Base-by-base conservation (phyloP, 352 stramenopile species). In the Halophytophthora polymorphica region DNA sequence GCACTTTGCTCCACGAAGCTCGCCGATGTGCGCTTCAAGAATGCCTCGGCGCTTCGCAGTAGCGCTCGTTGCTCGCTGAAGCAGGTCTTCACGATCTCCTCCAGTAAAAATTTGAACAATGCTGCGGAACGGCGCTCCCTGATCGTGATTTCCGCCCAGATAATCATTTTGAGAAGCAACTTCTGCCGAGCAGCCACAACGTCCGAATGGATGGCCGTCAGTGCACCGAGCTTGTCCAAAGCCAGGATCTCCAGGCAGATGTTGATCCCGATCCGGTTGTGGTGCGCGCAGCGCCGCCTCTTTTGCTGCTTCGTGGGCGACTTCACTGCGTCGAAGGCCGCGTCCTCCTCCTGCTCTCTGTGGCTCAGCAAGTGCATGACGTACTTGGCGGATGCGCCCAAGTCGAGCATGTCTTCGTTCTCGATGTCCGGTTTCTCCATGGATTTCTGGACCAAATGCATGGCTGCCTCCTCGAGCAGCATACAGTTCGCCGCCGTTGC, bases 211-310 rank as follows among this genome's bases (percentile, higher is more conserved):
- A 72, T 58, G 10, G 47, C 36, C 5, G 66, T 34, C 35, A 68
- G 53, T 15, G 47, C 56, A 3, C 50, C 48, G 12, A 88, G 52
- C n/a, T 75, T 62, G 45, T 79, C 75, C n/a, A 90, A 46, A 2
- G 78, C 76, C 13, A 90, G 50, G n/a, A 90, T 63, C 43, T 87
- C 78, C 38, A 90, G 61, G 48, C 69, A 85, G 48, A 90, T 73
- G 37, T 83, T 84, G 47, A 90, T 77, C 0, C 73, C 74, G 25
- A 87, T 77, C 2, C 78, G 73, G 41, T 90, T 90, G 50, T 87
- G 73, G 37, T 90, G 78, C n/a, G 78, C 76, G 34, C 78, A 87
- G 12, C 45, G 59, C 13, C 61, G 50, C 53, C 25, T 50, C 43
- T 53, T 64, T 21, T 15, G 46, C 45, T 51, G 65, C 56, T 56